Base-by-base conservation (phyloP, 352 stramenopile genomes). In the Globisporangium sylvaticum region DNA sequence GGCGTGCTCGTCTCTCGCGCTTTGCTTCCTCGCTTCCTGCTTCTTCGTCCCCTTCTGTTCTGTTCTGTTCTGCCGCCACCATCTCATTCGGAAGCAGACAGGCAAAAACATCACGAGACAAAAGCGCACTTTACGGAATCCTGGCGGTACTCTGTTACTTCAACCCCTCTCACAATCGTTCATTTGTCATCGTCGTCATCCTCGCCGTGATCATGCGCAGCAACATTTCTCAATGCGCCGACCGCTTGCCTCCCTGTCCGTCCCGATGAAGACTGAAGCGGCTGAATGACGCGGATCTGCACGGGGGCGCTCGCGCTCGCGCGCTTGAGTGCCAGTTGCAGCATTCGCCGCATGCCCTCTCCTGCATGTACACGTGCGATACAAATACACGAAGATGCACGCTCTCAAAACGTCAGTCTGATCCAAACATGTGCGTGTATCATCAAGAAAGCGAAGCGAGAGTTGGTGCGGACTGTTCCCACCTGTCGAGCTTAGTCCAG, bases 301-400 rank as follows among this genome's bases (percentile, higher is more conserved):
- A 67, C 25, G 1, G 67, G 67, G 12, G 39, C 29, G 18, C 66
- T 82, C 7, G 62, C 72, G 25, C 68, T 72, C 27, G 83, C 61
- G 24, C 74, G 77, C 65, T 81, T 76, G 53, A 88, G 62, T 14
- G 79, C 76, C n/a, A 88, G 72, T n/a, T 86, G 71, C 24, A 88
- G 58, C 70, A 84, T 74, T n/a, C 79, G 79, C 62, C 75, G 74
- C 18, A 86, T 66, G 3, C 79, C 79, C 2, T 73, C 65, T 57
- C 79, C 79, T 88, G 31, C 31, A 37, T 37, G 56, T 25, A 25
- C n/a, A 52, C 9, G 10, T 32, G 50, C 22, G 12, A n/a, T 25
- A 62, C n/a, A 70, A 55, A 8, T n/a, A 15, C 24, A 18, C 12
- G 18, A 18, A 12, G 18, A 39, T 25, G 42, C 15, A 24, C 18